These are phyloP conservation scores for Adansonia rubrostipa DNA, from an alignment of 441 rosid genomes.

Conservation along the genomic window DNA sequence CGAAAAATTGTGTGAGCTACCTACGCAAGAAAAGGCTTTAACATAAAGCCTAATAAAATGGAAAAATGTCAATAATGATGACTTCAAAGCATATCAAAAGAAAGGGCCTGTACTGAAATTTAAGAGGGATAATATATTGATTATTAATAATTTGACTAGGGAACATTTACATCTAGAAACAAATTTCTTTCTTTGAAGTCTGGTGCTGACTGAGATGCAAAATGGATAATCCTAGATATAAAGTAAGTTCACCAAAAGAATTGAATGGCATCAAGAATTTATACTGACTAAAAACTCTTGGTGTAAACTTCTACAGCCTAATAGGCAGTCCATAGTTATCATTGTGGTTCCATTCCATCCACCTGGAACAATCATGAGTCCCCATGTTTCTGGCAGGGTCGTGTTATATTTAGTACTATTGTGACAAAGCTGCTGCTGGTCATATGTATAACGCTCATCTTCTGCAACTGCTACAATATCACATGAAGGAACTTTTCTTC, in stretches of 20 bases:
- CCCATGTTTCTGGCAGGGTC: slow-evolving; percentile 61
- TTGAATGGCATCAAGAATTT: not conserved
- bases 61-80: no score
- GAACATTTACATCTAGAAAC: not conserved
- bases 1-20: not conserved
- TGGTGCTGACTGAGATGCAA: not conserved
- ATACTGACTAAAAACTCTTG: not conserved
- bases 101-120: not conserved
- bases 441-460: slow-evolving; percentile 7
- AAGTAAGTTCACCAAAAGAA: not conserved
- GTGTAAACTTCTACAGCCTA: slow-evolving; percentile 31
- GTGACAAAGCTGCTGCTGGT: slow-evolving; percentile 21
- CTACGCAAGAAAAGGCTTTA: not conserved
- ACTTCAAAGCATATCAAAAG: no score
- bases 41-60: no score
- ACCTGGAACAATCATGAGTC: slow-evolving; percentile 74
- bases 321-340: slow-evolving; percentile 76
- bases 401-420: not conserved
- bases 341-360: slow-evolving; percentile 70
- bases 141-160: not conserved
- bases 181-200: not conserved
- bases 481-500: slow-evolving; percentile 68
- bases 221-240: not conserved
- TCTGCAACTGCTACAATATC: slow-evolving; percentile 29
- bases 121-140: not conserved